Evolutionary conservation across 768 basidiomycete species (phyloP).

Genomic region (Russula abietina): DNA sequence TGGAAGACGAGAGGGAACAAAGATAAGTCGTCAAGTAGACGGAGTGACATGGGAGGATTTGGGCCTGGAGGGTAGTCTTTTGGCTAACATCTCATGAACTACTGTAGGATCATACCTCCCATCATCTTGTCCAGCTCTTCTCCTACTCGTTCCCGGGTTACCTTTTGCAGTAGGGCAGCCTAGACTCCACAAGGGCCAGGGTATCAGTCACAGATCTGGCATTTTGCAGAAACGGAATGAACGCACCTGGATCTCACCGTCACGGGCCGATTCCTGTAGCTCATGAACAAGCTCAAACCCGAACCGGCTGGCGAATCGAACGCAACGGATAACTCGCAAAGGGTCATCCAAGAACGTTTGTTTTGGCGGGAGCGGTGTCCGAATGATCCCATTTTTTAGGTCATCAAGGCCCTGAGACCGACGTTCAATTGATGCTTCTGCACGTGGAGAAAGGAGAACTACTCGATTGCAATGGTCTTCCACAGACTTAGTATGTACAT

Average conservation of each 20-base stretch:
- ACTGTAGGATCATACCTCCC: slow-evolving; percentile 45
- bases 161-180: slow-evolving; percentile 69
- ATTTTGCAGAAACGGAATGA: not conserved
- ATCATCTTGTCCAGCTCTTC: slow-evolving; percentile 95
- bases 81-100: not conserved
- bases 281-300: slow-evolving; percentile 73
- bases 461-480: slow-evolving; percentile 87
- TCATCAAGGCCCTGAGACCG: slow-evolving; percentile 71
- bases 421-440: not conserved
- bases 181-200: slow-evolving; percentile 24
- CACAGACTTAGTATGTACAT: slow-evolving; percentile 76
- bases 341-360: slow-evolving; percentile 95
- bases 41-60: slow-evolving; percentile 67
- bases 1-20: slow-evolving; percentile 66
- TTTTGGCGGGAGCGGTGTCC: slow-evolving; percentile 81
- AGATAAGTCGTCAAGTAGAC: slow-evolving; percentile 65
- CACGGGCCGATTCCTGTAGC: slow-evolving; percentile 54
- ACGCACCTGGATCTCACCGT: slow-evolving; percentile 57
- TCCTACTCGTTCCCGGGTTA: slow-evolving; percentile 86
- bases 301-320: slow-evolving; percentile 89
- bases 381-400: slow-evolving; percentile 65
- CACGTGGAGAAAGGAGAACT: slow-evolving; percentile 6
- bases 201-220: not conserved
- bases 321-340: slow-evolving; percentile 80
- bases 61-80: slow-evolving; percentile 46